Conservation (phyloP, 768 basidiomycete genomes). For the Saitozyma sp. region DNA sequence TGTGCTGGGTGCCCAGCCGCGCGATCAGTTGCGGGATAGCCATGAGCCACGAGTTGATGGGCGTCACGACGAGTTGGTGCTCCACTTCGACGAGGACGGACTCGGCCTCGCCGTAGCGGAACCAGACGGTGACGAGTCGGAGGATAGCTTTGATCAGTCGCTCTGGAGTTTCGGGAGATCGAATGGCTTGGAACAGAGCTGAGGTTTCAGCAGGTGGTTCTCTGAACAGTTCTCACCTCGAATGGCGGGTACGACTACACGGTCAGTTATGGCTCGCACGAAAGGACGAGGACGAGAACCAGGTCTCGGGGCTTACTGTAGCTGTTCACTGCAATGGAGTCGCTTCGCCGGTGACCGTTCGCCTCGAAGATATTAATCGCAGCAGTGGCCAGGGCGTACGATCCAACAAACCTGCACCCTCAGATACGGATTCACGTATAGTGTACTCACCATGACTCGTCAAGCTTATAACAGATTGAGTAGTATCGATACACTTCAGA, state of each 20-base stretch:
- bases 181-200: conserved; percentile 40
- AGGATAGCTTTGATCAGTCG: conserved; percentile 47
- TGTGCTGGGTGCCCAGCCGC: conserved; percentile 44
- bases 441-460: conserved; percentile 35
- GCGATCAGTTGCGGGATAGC: conserved; percentile 52
- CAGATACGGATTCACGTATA: neutral
- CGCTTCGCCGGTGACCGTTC: conserved; percentile 18
- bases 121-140: conserved; percentile 50
- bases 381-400: conserved; percentile 33
- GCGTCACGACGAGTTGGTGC: conserved; percentile 34
- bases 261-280: neutral
- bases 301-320: conserved; percentile 35
- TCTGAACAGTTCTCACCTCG: conserved; percentile 18
- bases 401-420: conserved; percentile 30
- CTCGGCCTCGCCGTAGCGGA: conserved; percentile 44
- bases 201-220: neutral
- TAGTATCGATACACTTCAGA: conserved; percentile 40
- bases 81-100: conserved; percentile 41
- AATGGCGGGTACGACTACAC: conserved; percentile 47
- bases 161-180: conserved; percentile 38
- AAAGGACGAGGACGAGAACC: neutral
- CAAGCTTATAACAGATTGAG: conserved; percentile 35
- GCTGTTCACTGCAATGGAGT: conserved; percentile 35
- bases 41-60: conserved; percentile 37
- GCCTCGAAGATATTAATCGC: conserved; percentile 41